Conservation (phyloP, 225 moss, liverwort and hornwort species). For the Asterella californica region DNA sequence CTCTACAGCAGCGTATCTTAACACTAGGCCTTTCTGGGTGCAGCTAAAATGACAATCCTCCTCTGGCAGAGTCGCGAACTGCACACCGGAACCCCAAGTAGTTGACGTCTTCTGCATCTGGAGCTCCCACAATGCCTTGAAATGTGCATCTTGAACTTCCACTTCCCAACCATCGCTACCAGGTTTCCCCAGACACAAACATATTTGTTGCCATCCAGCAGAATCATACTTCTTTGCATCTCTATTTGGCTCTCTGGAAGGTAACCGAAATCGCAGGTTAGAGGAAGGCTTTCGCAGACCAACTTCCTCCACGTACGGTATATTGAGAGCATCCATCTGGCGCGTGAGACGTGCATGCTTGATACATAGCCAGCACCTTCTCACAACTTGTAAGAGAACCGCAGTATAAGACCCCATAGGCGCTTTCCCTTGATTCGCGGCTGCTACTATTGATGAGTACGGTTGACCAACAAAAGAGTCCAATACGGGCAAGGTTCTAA, state of each 20-base stretch:
- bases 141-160: slow-evolving; percentile 72
- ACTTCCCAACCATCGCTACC: slow-evolving; percentile 92
- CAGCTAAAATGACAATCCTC: slow-evolving; percentile 93
- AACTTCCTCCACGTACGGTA: slow-evolving; percentile 85
- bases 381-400: slow-evolving; percentile 82
- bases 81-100: slow-evolving; percentile 50
- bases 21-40: slow-evolving; percentile 74
- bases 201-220: slow-evolving; percentile 89
- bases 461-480: slow-evolving; percentile 58
- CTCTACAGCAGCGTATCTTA: slow-evolving; percentile 65
- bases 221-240: slow-evolving; percentile 59
- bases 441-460: slow-evolving; percentile 62
- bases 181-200: slow-evolving; percentile 75
- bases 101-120: slow-evolving; percentile 52
- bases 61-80: slow-evolving; percentile 80
- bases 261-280: slow-evolving; percentile 81
- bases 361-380: slow-evolving; percentile 92
- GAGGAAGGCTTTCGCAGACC: slow-evolving; percentile 70
- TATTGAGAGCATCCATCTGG: slow-evolving; percentile 79
- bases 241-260: slow-evolving; percentile 55
- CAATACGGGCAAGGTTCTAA: slow-evolving; percentile 31
- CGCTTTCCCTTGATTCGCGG: slow-evolving; percentile 85
- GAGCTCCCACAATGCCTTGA: slow-evolving; percentile 78
- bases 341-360: slow-evolving; percentile 78
- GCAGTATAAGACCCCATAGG: slow-evolving; percentile 83